Conservation (phyloP, 495 filamentous ascomycete species). For the Neurospora cerealis region DNA sequence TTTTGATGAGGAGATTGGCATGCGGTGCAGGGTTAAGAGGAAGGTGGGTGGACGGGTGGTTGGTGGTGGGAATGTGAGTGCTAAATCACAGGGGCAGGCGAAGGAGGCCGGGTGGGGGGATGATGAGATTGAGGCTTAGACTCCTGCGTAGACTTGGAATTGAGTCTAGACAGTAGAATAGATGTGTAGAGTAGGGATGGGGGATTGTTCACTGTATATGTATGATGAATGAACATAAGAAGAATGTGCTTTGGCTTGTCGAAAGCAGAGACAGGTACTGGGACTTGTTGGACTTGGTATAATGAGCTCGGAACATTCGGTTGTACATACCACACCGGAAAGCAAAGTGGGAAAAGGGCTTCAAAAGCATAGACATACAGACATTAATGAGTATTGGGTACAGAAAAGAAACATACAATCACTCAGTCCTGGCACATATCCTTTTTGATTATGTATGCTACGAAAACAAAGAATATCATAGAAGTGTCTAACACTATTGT, state of each 20-base stretch:
- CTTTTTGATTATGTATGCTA: no score
- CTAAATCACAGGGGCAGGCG: background rate
- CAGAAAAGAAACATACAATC: no score
- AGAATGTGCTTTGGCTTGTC: no score
- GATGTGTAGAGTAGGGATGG: no score
- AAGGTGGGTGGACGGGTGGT: constrained; percentile 65
- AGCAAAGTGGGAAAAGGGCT: background rate
- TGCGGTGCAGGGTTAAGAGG: constrained; percentile 89
- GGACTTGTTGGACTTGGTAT: background rate
- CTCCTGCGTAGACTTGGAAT: no score
- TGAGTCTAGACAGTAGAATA: no score
- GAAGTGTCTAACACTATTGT: no score
- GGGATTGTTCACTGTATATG: no score
- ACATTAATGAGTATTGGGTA: background rate
- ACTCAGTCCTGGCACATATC: no score
- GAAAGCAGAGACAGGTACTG: no score
- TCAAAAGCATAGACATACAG: background rate
- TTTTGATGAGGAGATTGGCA: constrained; percentile 73
- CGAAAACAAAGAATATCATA: no score
- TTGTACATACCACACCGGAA: background rate
- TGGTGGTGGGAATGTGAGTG: constrained; percentile 21
- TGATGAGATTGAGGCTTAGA: constrained; percentile 44
- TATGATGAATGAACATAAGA: background rate
- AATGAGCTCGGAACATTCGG: background rate
- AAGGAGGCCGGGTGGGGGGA: constrained; percentile 34